A percentile compares a stretch with the other conserved stretches of the same genome.
Conservation (phyloP, 768 basidiomycete species). For the Mycena indigotica region DNA sequence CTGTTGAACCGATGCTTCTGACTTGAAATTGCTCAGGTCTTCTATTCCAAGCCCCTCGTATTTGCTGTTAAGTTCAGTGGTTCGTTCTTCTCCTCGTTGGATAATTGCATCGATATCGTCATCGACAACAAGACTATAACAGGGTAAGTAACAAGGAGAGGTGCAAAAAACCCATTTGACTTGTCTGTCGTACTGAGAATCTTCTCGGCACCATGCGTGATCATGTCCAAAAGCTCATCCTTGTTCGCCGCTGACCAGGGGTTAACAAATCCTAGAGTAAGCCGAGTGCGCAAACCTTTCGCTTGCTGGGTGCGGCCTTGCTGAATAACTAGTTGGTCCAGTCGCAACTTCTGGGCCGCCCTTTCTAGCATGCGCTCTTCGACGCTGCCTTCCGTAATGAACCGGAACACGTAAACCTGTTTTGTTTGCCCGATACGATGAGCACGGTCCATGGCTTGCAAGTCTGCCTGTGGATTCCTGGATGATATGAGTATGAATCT, state of each 20-base stretch:
- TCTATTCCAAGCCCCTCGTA: constrained; percentile 93
- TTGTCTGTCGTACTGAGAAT: constrained; percentile 83
- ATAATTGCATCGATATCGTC: constrained; percentile 97
- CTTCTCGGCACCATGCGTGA: constrained; percentile 94
- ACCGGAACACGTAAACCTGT: constrained; percentile 96
- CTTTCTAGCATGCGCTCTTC: constrained; percentile 95
- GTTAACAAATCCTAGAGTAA: constrained; percentile 4
- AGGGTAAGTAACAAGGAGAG: neutral
- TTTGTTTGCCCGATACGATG: constrained; percentile 97
- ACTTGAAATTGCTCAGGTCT: constrained; percentile 95
- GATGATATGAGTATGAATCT: too few species aligned
- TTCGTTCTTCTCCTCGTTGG: constrained; percentile 86
- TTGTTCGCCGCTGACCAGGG: constrained; percentile 75
- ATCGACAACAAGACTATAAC: constrained; percentile 68
- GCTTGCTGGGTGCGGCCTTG: constrained; percentile 84
- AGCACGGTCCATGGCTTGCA: constrained; percentile 98
- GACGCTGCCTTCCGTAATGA: constrained; percentile 93
- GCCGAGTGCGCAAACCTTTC: constrained; percentile 56
- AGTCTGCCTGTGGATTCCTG: constrained; percentile 98
- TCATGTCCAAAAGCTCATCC: constrained; percentile 97
- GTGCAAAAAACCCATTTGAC: constrained; percentile 37
- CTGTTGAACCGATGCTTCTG: constrained; percentile 85
- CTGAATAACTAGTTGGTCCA: constrained; percentile 97
- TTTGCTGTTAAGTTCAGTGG: constrained; percentile 83
- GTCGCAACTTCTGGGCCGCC: constrained; percentile 90